Evolutionary conservation across 345 rosid genomes (phyloP).

Genomic region (Adansonia digitata): DNA sequence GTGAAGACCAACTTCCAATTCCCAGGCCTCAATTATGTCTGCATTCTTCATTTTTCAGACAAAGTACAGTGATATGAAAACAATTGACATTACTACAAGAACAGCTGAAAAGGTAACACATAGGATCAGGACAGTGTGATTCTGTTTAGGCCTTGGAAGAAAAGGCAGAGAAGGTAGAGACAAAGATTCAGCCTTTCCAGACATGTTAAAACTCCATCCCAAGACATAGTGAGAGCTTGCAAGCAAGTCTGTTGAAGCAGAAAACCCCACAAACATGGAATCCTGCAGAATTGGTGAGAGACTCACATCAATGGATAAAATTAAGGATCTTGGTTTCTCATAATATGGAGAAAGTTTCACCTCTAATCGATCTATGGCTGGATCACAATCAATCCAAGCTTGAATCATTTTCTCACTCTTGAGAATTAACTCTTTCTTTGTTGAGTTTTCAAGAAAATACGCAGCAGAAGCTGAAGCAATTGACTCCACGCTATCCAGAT

Average conservation of each 20-base stretch:
- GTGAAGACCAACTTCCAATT: slow-evolving; percentile 75
- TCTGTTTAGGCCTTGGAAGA: slow-evolving; percentile 39
- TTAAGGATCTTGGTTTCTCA: slow-evolving; percentile 47
- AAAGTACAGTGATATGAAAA: slow-evolving; percentile 31
- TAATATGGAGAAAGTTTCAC: too few relatives aligned
- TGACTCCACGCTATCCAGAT: too few relatives aligned
- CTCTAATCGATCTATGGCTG: too few relatives aligned
- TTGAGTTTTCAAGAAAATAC: too few relatives aligned
- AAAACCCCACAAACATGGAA: slow-evolving; percentile 78
- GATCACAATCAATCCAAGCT: too few relatives aligned
- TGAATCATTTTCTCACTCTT: too few relatives aligned
- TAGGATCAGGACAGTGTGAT: slow-evolving; percentile 25
- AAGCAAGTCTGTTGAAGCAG: slow-evolving; percentile 77
- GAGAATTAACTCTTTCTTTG: too few relatives aligned
- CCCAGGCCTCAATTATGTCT: slow-evolving; percentile 74
- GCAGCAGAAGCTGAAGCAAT: too few relatives aligned
- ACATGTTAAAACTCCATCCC: slow-evolving; percentile 83
- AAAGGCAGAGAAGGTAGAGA: slow-evolving; percentile 52
- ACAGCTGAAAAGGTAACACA: slow-evolving; percentile 36
- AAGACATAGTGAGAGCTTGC: slow-evolving; percentile 68
- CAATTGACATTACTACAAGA: slow-evolving; percentile 19
- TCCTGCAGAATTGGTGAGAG: slow-evolving; percentile 49
- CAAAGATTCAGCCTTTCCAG: slow-evolving; percentile 60
- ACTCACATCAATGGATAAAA: slow-evolving; percentile 57
- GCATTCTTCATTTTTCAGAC: slow-evolving; percentile 37